Evolutionary conservation across 495 filamentous ascomycete species (phyloP), one percentile per base, ranked within the genome.

Genomic region (Aspergillus indologenus): DNA sequence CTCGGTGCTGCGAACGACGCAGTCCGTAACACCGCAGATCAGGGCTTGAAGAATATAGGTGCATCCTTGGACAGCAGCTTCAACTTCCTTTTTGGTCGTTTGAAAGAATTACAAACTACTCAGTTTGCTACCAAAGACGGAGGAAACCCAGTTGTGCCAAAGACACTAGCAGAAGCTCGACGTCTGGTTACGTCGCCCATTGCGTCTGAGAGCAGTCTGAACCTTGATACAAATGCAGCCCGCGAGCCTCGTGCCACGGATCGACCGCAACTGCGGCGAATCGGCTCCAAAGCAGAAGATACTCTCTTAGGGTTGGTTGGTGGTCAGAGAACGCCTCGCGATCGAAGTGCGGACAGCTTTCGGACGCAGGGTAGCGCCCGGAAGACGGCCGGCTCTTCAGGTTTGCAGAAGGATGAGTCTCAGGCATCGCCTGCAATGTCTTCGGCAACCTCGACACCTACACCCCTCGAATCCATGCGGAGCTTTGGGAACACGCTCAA

Each of bases 91-190:
- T 87, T 99, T 52, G 93, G 93, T 42, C 90, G 91, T 62, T 83
- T 97, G 23, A 88, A 88, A 63, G 91, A 96, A 63, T 67, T 76
- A 48, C 77, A 80, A 51, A 67, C 63, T 48, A 77, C 61, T 47
- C 81, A 79, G 31, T 69, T 67, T n/a, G 62, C 75, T 44, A 74
- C 74, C 47, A 71, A 75, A 49, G 74, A 78, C 20, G 71, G 73
- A 14, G 59, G 58, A 21, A 68, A 58, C 24, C 61, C 75, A 4
- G 66, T 87, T 23, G 76, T 96, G 1, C 94, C 94, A 14, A 91
- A 90, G 60, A 98, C 94, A 8, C 76, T 98, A 1, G 94, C 94
- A 53, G 94, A 98, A 61, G 94, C 92, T 21, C 83, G 92, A 45
- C 91, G 88, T 69, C 81, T 98, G 12, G 88, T 98, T 49, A 84